Evolutionary conservation across 2,329 filamentous ascomycete species (phyloP), one percentile per base, ranked within the genome.

Genomic region (Apiospora marii): DNA sequence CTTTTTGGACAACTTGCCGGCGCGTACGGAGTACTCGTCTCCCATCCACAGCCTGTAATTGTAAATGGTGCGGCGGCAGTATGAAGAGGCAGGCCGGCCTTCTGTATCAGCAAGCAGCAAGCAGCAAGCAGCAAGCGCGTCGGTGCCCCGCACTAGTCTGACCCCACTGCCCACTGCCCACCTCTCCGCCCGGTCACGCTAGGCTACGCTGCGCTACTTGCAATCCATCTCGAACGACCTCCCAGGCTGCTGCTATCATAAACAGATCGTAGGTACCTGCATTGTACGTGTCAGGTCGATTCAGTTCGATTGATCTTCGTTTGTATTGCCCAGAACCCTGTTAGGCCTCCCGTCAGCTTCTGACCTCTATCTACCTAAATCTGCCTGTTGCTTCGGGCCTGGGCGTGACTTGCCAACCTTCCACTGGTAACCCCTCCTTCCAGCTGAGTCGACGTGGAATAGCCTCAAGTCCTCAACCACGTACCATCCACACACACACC

Each of bases 361-460:
- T 19, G 6, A 41, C 41, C 34, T 24, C 19, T 41, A 12, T 24
- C 19, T 41, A 12, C 34, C 58, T 64, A 24, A 64, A 41, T 64
- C 34, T 41, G 34, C 30, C 58, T 51, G 24, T 51, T n/a, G n/a
- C 49, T 64, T 64, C 10, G 58, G 58, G 3, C 34, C 58, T 24
- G 34, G 58, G 58, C 58, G 19, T 64, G 34, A 64, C 34, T 64
- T 64, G 34, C 34, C 19, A 64, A 41, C 34, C 34, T 64, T 64
- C 58, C 58, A 24, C 30, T 41, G 34, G 10, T 7, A 64, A 64
- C 58, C 58, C 58, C 58, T 64, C 58, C 58, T 41, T 41, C 37
- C 53, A 37, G 53, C 53, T 37, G 53, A 37, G 16, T 37, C 53
- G 53, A 41, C 58, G 58, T 64, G 58, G 58, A 64, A 64, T 64